phyloP scores from a whole-genome alignment of 2,329 filamentous ascomycete species.

The Paraphaeosphaeria sporulosa region DNA sequence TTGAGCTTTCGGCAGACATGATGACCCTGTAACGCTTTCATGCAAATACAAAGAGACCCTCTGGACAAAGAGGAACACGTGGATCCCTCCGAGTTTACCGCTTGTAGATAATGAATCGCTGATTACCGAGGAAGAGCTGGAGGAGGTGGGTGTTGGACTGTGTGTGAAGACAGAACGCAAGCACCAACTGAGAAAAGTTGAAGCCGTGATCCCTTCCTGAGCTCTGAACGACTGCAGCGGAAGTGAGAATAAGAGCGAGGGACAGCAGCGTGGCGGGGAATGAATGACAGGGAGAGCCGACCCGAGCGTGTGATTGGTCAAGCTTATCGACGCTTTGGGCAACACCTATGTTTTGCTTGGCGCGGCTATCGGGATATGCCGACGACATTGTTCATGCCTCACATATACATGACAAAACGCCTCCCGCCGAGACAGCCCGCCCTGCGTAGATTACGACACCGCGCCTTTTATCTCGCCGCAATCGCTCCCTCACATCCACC shows the following conservation, averaged over 20 bases:
- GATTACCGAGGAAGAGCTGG: slow-evolving; percentile 11
- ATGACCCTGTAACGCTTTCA: slow-evolving; percentile 17
- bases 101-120: slow-evolving; percentile 21
- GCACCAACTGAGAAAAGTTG: neutral
- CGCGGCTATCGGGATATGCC: slow-evolving; percentile 5
- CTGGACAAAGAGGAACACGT: slow-evolving; percentile 18
- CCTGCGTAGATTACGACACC: too few relatives aligned
- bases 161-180: neutral
- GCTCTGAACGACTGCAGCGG: neutral
- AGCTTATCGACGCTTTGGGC: slow-evolving; percentile 43
- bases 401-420: neutral
- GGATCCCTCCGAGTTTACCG: slow-evolving; percentile 4
- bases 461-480: neutral
- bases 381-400: neutral
- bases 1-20: slow-evolving; percentile 42
- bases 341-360: slow-evolving; percentile 28
- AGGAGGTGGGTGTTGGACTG: neutral
- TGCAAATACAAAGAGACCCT: slow-evolving; percentile 17
- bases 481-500: neutral
- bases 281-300: slow-evolving; percentile 34
- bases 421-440: too few relatives aligned
- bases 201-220: neutral
- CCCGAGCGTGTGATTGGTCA: slow-evolving; percentile 24
- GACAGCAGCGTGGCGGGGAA: slow-evolving; percentile 24
- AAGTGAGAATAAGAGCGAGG: slow-evolving; percentile 11